Evolutionary conservation across 1,139 yeast genomes (phyloP).

Genomic region (Tardiomyces depauwii): DNA sequence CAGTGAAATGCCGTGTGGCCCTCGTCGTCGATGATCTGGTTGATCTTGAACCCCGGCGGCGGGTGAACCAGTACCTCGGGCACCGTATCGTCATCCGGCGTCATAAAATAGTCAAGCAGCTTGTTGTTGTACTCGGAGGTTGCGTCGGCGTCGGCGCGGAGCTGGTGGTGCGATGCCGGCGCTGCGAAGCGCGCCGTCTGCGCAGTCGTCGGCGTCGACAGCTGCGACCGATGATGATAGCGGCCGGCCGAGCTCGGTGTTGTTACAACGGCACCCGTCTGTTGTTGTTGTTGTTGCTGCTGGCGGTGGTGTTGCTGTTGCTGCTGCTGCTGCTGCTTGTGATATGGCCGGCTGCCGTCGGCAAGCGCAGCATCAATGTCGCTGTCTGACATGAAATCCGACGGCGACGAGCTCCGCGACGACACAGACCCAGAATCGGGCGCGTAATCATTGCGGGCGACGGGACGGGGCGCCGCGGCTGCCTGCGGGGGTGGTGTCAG

Average conservation of each 20-base stretch:
- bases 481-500: not conserved
- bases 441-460: not conserved
- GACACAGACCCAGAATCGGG: conserved; percentile 22
- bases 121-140: conserved; percentile 32
- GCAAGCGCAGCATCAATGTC: conserved; percentile 17
- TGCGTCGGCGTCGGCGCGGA: conserved; percentile 19
- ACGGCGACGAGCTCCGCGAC: conserved; percentile 23
- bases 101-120: conserved; percentile 46
- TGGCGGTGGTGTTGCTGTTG: conserved; percentile 10
- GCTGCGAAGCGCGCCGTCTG: conserved; percentile 2
- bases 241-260: not conserved
- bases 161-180: conserved; percentile 15
- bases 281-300: conserved; percentile 12
- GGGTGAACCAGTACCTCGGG: conserved; percentile 66
- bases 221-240: not conserved
- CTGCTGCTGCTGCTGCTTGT: conserved; percentile 12
- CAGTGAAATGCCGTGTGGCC: conserved; percentile 95
- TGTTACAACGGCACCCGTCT: not conserved
- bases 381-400: conserved; percentile 23
- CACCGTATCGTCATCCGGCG: conserved; percentile 61
- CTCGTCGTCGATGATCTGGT: conserved; percentile 85
- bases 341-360: conserved; percentile 4
- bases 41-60: conserved; percentile 71
- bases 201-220: conserved; percentile 1
- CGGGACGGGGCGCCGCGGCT: not conserved